Evolutionary conservation across 2,329 filamentous ascomycete species (phyloP).

Genomic region (Pseudogymnoascus sp.): DNA sequence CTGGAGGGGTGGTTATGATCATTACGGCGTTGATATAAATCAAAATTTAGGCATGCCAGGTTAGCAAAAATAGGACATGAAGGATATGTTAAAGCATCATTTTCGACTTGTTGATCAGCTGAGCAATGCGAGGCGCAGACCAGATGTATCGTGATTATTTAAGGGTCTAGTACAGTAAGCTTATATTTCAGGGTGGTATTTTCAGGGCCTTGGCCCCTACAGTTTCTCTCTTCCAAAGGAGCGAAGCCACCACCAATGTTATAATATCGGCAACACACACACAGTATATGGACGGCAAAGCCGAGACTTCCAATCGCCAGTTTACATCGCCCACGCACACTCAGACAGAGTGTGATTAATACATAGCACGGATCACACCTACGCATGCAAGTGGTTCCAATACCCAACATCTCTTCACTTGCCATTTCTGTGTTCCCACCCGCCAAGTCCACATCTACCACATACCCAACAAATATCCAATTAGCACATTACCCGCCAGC

Average conservation of each 20-base stretch:
- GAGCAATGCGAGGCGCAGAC: neutral
- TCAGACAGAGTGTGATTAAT: neutral
- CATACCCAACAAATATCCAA: neutral
- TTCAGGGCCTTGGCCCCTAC: neutral
- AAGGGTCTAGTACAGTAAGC: neutral
- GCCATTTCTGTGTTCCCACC: neutral
- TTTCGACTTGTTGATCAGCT: neutral
- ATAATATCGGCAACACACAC: neutral
- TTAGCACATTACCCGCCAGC: neutral
- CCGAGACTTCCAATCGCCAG: neutral
- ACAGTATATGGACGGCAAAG: neutral
- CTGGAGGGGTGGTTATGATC: neutral
- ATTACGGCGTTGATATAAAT: neutral
- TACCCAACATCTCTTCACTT: neutral
- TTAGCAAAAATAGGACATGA: neutral
- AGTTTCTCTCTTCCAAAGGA: too few relatives aligned
- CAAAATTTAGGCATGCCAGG: neutral
- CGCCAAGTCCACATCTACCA: neutral
- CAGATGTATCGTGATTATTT: neutral
- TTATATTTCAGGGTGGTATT: neutral
- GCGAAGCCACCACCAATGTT: neutral
- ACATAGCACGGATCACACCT: neutral
- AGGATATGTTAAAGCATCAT: neutral
- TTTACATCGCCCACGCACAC: neutral
- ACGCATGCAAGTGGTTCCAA: neutral